phyloP scores from a whole-genome alignment of 192 early-diverging fungal species.

The Coemansia sp. region DNA sequence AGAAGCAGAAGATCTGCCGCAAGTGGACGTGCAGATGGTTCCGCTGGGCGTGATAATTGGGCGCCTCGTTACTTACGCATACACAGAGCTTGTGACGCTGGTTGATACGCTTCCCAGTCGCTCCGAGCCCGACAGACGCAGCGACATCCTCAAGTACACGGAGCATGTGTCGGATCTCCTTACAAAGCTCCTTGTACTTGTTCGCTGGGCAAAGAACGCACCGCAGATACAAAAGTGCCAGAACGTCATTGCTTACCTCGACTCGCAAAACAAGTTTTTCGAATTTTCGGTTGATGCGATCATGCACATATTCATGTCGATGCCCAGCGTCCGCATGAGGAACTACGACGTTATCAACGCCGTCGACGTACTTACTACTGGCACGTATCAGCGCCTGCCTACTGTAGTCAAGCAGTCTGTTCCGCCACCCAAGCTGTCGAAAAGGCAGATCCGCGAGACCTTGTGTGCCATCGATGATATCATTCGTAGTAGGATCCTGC shows the following conservation, averaged over 20 bases:
- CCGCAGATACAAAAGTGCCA: conserved; percentile 73
- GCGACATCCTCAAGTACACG: conserved; percentile 67
- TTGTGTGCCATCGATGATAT: conserved; percentile 67
- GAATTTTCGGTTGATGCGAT: conserved; percentile 62
- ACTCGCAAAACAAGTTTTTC: conserved; percentile 65
- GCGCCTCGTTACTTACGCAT: conserved; percentile 66
- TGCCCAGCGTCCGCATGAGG: conserved; percentile 66
- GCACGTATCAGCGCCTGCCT: conserved; percentile 81
- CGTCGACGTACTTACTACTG: conserved; percentile 83
- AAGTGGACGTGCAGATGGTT: conserved; percentile 66
- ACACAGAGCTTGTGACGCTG: conserved; percentile 67
- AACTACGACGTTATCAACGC: conserved; percentile 84
- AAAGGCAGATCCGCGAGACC: conserved; percentile 63
- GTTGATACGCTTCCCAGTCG: conserved; percentile 68
- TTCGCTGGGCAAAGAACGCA: conserved; percentile 76
- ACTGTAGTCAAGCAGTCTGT: conserved; percentile 70
- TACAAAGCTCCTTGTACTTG: conserved; percentile 71
- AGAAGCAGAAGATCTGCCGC: conserved; percentile 53
- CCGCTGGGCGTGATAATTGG: conserved; percentile 62
- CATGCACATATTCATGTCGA: conserved; percentile 55
- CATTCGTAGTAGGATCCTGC: conserved; percentile 73
- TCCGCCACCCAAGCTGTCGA: conserved; percentile 60
- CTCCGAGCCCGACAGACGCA: conserved; percentile 60
- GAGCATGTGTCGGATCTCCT: conserved; percentile 67
- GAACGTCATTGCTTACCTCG: conserved; percentile 63